phyloP scores from a whole-genome alignment of 352 stramenopile species.

The Phytophthora pseudosyringae region DNA sequence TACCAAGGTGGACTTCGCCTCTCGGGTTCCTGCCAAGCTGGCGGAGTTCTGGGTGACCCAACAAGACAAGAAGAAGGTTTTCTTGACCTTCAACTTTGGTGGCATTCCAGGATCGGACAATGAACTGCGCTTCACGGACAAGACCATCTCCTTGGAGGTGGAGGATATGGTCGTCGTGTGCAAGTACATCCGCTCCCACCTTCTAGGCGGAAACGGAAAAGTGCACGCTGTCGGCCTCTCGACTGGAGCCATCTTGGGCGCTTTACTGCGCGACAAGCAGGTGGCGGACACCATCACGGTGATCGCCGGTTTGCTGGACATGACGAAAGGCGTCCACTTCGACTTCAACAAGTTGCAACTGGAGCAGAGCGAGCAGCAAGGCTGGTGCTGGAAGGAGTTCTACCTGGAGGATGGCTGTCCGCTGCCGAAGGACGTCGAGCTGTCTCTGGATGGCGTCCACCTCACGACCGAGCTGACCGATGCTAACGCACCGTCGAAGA shows the following conservation, averaged over 20 bases:
- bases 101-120: slow-evolving; percentile 68
- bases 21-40: slow-evolving; percentile 64
- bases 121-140: slow-evolving; percentile 48
- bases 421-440: slow-evolving; percentile 40
- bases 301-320: slow-evolving; percentile 66
- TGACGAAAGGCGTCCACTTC: slow-evolving; percentile 52
- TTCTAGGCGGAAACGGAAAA: slow-evolving; percentile 38
- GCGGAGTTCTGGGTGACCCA: slow-evolving; percentile 55
- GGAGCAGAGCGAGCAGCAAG: slow-evolving; percentile 41
- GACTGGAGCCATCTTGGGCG: slow-evolving; percentile 73
- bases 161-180: slow-evolving; percentile 64
- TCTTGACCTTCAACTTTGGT: slow-evolving; percentile 77
- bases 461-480: slow-evolving; percentile 21
- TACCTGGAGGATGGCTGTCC: slow-evolving; percentile 56
- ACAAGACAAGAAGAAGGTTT: slow-evolving; percentile 27
- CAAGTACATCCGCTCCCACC: slow-evolving; percentile 39
- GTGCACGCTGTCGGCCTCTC: slow-evolving; percentile 74
- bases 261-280: slow-evolving; percentile 53
- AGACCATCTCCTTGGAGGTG: slow-evolving; percentile 64
- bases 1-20: slow-evolving; percentile 53
- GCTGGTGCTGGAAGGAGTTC: slow-evolving; percentile 77
- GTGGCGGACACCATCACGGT: slow-evolving; percentile 60
- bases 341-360: slow-evolving; percentile 66
- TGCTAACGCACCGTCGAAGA: slow-evolving; percentile 41
- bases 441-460: slow-evolving; percentile 53